Evolutionary conservation across 371 early-diverging fungal species (phyloP).

Genomic region (Syncephalastrum contaminatum): DNA sequence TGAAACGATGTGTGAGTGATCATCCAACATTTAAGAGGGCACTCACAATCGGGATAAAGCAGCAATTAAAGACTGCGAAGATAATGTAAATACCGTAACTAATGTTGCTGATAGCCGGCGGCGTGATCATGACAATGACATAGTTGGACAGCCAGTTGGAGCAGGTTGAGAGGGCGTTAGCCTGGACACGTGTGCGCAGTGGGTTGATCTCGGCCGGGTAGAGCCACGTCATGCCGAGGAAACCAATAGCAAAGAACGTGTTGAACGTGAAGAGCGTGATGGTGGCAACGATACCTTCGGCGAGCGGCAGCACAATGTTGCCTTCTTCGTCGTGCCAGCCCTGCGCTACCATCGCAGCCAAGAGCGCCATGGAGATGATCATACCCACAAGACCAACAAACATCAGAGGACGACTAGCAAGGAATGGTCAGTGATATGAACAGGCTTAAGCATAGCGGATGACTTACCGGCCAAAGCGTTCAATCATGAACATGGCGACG

Average conservation of each 20-base stretch:
- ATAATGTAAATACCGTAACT: slow-evolving; percentile 37
- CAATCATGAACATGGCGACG: slow-evolving; percentile 19
- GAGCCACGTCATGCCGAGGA: slow-evolving; percentile 51
- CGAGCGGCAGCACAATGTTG: slow-evolving; percentile 9
- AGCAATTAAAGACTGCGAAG: slow-evolving; percentile 31
- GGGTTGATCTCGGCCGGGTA: slow-evolving; percentile 61
- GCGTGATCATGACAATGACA: slow-evolving; percentile 32
- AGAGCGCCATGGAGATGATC: slow-evolving; percentile 16
- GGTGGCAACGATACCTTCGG: slow-evolving; percentile 26
- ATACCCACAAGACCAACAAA: slow-evolving; percentile 20
- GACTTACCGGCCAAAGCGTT: slow-evolving; percentile 17
- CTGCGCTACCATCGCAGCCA: slow-evolving; percentile 7
- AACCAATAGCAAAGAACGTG: slow-evolving; percentile 57
- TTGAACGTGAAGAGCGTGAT: slow-evolving; percentile 43
- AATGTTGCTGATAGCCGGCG: slow-evolving; percentile 32
- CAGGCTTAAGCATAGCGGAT: too few species aligned
- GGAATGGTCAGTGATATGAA: too few species aligned
- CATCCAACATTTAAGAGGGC: too few species aligned
- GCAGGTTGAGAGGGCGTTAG: slow-evolving; percentile 42
- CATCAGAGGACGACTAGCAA: slow-evolving; percentile 14
- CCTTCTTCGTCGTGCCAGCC: slow-evolving; percentile 15
- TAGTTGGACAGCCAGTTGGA: slow-evolving; percentile 60
- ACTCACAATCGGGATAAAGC: slow-evolving; percentile 29
- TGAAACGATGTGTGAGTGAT: not conserved
- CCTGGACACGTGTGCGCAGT: slow-evolving; percentile 31